Conservation (phyloP, 1,284 basidiomycete genomes). For the Sporisorium iseilematis-ciliati region DNA sequence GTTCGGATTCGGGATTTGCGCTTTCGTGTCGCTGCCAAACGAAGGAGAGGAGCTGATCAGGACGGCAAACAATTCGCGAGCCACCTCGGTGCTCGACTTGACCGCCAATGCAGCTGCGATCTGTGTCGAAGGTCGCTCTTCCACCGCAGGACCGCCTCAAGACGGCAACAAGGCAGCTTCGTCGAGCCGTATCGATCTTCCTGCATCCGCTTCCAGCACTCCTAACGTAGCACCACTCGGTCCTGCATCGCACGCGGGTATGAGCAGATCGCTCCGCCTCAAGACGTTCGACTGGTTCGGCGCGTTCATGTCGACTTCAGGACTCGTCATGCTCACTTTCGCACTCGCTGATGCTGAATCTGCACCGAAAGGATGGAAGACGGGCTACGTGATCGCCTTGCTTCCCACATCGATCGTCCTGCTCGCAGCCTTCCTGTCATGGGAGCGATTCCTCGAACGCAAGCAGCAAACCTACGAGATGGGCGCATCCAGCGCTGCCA, state of each 20-base stretch:
- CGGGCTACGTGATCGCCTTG: slow-evolving; percentile 73
- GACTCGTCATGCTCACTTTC: slow-evolving; percentile 83
- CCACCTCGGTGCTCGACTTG: slow-evolving; percentile 19
- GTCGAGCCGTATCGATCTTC: slow-evolving; percentile 13
- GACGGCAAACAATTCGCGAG: slow-evolving; percentile 8
- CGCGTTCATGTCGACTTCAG: slow-evolving; percentile 79
- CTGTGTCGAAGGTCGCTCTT: slow-evolving; percentile 9
- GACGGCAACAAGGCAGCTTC: slow-evolving; percentile 7
- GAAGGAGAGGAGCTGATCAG: slow-evolving; percentile 49
- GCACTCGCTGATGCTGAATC: slow-evolving; percentile 80
- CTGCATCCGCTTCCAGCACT: slow-evolving; percentile 14
- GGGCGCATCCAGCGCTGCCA: slow-evolving; percentile 20
- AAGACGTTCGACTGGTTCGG: slow-evolving; percentile 82
- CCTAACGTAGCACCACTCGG: background rate
- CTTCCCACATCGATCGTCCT: slow-evolving; percentile 77
- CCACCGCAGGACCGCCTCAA: slow-evolving; percentile 2
- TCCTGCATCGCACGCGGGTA: background rate
- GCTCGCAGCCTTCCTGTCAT: slow-evolving; percentile 76
- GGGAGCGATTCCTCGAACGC: slow-evolving; percentile 76
- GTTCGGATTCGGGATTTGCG: slow-evolving; percentile 73
- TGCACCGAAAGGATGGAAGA: slow-evolving; percentile 80
- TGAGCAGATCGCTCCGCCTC: slow-evolving; percentile 36
- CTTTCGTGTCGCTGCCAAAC: slow-evolving; percentile 71
- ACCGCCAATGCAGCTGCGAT: slow-evolving; percentile 4
- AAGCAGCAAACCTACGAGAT: slow-evolving; percentile 41